Conservation (phyloP, 768 basidiomycete genomes). For the Leccinum aurantiacum region DNA sequence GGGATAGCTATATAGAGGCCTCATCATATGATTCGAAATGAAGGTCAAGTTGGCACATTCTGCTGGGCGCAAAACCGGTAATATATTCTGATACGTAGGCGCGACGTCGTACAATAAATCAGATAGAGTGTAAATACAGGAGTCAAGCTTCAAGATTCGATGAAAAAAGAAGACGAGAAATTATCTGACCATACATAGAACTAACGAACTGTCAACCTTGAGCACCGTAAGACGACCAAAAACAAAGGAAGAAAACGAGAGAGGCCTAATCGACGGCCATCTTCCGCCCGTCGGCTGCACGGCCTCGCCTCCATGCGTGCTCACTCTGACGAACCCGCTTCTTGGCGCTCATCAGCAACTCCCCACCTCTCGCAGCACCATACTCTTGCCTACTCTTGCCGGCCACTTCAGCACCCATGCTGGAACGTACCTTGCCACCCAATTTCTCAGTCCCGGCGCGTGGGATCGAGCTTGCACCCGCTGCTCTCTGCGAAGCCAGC, state of each 20-base stretch:
- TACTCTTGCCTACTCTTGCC: constrained; percentile 28
- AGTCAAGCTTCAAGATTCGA: neutral
- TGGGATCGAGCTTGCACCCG: constrained; percentile 15
- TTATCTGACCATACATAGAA: constrained; percentile 16
- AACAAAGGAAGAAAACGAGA: neutral
- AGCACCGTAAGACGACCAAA: neutral
- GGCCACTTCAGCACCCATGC: constrained; percentile 40
- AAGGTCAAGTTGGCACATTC: neutral
- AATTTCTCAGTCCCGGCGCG: constrained; percentile 20
- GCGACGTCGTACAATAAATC: constrained; percentile 11
- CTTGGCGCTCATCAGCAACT: constrained; percentile 62
- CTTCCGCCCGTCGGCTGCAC: constrained; percentile 22
- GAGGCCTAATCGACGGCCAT: constrained; percentile 15
- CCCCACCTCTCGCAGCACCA: constrained; percentile 33
- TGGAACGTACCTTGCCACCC: constrained; percentile 47
- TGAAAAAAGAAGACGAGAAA: neutral
- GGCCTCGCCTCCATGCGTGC: constrained; percentile 58
- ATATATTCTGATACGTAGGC: neutral
- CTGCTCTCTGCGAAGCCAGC: constrained; percentile 68
- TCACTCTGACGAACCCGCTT: constrained; percentile 77
- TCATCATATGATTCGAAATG: neutral
- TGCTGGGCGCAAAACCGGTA: neutral
- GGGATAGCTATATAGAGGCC: too few species aligned
- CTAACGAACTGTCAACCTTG: constrained; percentile 7
- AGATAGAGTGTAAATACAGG: neutral